Conservation (phyloP, 2,329 filamentous ascomycete species). For the Aspergillus piperis region DNA sequence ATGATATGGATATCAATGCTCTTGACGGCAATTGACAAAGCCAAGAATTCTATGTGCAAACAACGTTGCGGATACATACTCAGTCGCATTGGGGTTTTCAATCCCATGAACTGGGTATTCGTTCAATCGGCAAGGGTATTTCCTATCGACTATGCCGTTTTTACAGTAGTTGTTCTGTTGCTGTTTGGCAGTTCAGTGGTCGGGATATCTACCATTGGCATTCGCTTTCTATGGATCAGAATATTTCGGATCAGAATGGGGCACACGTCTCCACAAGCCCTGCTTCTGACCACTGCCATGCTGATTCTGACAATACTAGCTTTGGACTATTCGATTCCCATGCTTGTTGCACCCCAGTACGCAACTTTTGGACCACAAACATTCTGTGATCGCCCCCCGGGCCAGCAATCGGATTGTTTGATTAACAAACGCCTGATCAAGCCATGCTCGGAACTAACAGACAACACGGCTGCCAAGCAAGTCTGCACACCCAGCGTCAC, state of each 20-base stretch:
- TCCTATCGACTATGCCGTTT: constrained; percentile 88
- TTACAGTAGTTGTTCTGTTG: constrained; percentile 79
- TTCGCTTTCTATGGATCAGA: constrained; percentile 92
- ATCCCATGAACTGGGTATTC: constrained; percentile 89
- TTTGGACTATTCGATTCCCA: constrained; percentile 88
- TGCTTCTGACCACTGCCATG: constrained; percentile 87
- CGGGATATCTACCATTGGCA: constrained; percentile 82
- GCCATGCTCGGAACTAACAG: constrained; percentile 76
- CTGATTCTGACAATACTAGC: constrained; percentile 86
- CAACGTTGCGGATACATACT: constrained; percentile 88
- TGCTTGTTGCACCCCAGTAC: constrained; percentile 95
- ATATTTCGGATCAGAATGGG: constrained; percentile 90
- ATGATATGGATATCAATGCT: constrained; percentile 89
- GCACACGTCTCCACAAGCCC: constrained; percentile 85
- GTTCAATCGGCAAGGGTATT: constrained; percentile 80
- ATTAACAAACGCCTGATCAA: constrained; percentile 67
- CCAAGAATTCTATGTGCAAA: constrained; percentile 92
- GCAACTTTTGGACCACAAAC: constrained; percentile 92
- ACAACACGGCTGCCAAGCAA: constrained; percentile 69
- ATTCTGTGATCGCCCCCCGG: constrained; percentile 75
- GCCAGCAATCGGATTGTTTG: constrained; percentile 72
- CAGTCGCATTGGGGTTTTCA: constrained; percentile 84
- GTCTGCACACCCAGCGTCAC: constrained; percentile 91
- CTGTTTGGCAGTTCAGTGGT: constrained; percentile 87
- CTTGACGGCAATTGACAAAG: constrained; percentile 93